Conservation (phyloP, 1,139 yeast genomes). For the Sugiyamaella castrensis region DNA sequence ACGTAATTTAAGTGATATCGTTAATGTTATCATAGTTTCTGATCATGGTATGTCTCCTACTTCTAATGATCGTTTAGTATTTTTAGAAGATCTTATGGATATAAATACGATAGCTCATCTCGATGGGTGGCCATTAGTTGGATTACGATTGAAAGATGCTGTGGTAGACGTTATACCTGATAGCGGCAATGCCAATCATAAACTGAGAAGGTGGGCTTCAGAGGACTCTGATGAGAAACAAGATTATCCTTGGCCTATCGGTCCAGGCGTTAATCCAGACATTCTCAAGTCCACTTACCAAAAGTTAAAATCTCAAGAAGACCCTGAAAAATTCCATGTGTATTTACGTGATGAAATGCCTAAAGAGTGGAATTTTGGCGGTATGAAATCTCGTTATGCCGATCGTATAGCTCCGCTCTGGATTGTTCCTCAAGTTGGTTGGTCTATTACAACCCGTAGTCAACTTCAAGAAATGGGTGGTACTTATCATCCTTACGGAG, state of each 20-base stretch:
- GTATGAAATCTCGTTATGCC: constrained; percentile 46
- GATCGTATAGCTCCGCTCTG: constrained; percentile 79
- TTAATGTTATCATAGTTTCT: constrained; percentile 73
- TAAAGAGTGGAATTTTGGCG: constrained; percentile 64
- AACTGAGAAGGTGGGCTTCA: not conserved
- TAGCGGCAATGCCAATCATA: constrained; percentile 24
- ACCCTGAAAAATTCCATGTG: constrained; percentile 44
- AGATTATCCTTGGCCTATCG: too few species aligned
- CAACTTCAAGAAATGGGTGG: constrained; percentile 47
- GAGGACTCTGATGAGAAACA: constrained; percentile 2
- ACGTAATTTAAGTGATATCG: constrained; percentile 60
- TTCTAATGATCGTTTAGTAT: constrained; percentile 57
- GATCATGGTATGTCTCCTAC: constrained; percentile 97
- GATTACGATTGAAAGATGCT: constrained; percentile 54
- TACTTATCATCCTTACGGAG: constrained; percentile 65
- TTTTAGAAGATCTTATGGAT: constrained; percentile 67
- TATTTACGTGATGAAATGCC: constrained; percentile 61
- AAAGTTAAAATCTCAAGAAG: constrained; percentile 34
- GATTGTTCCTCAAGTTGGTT: constrained; percentile 81
- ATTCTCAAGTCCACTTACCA: constrained; percentile 42
- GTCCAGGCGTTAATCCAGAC: constrained; percentile 6
- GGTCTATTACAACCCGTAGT: constrained; percentile 63
- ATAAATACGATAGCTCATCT: constrained; percentile 52
- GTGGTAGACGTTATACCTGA: not conserved
- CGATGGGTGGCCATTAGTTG: constrained; percentile 91